Evolutionary conservation across 208 protist species (phyloP).

Genomic region (Wallacemonas sp.): DNA sequence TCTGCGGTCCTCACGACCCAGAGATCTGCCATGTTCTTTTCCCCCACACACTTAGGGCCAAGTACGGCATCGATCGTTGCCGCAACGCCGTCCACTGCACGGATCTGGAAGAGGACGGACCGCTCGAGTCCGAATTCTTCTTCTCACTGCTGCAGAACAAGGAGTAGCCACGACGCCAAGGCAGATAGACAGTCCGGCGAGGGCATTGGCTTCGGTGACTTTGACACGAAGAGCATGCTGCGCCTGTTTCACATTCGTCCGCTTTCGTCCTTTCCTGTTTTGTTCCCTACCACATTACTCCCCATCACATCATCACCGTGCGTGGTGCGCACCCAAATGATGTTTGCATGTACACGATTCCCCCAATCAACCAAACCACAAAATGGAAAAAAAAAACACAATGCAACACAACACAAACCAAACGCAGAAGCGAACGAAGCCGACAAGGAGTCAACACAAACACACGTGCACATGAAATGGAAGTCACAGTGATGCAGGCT

Average conservation of each 20-base stretch:
- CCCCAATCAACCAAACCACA: not conserved
- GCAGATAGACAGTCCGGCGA: too few species aligned
- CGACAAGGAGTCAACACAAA: slow-evolving; percentile 14
- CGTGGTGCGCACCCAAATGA: not conserved
- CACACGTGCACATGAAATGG: too few species aligned
- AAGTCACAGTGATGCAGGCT: too few species aligned
- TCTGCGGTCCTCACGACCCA: slow-evolving; percentile 92
- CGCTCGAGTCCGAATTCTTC: slow-evolving; percentile 94
- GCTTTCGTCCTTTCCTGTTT: not conserved
- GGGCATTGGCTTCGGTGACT: too few species aligned
- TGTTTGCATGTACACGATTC: slow-evolving; percentile 16
- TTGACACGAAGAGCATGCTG: not conserved
- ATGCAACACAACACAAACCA: not conserved
- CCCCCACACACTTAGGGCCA: slow-evolving; percentile 92
- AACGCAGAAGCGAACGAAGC: slow-evolving; percentile 12
- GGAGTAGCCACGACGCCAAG: too few species aligned
- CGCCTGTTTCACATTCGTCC: not conserved
- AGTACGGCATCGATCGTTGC: slow-evolving; percentile 88
- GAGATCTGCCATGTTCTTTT: slow-evolving; percentile 91
- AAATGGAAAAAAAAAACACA: slow-evolving; percentile 11
- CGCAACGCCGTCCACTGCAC: slow-evolving; percentile 96
- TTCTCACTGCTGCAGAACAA: slow-evolving; percentile 90
- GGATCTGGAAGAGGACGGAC: slow-evolving; percentile 95
- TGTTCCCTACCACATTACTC: not conserved
- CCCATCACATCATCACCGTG: too few species aligned